Evolutionary conservation across 306 rosid species (phyloP), one percentile per base, ranked within the genome.

Genomic region (Lathyrus tuberosus): DNA sequence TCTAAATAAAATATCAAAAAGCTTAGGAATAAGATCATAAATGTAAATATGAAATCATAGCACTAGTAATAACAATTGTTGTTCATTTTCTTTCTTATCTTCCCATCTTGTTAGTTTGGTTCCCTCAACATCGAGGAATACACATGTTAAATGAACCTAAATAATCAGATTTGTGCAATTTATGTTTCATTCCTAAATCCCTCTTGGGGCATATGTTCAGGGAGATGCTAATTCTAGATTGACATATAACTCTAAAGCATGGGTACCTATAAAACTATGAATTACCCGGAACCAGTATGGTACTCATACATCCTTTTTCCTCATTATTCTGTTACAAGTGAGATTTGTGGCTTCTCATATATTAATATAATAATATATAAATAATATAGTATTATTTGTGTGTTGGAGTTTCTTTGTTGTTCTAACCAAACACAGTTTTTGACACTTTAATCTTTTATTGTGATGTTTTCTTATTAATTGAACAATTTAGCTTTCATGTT

Each of bases 151-250:
- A 24, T 58, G 64, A 49, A 40, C 40, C 44, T 51, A 47, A 51
- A 26, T 13, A 69, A 70, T 70, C 13, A 62, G 42, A n/a, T 31
- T 18, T 18, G 17, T 70, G 20, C 51, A 69, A 18, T 33, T 53
- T 16, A 20, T 24, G 65, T 61, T 64, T 8, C 13, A 61, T 16
- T 11, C 33, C 53, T 57, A 10, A 8, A 6, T 41, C 44, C 9
- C 13, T 33, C 69, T 22, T 15, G 4, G 37, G 59, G 7, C 47
- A 43, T 71, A 2, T 43, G 11, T 71, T 47, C 58, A 6, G 6
- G 46, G 40, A 3, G 37, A 42, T 43, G 20, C 37, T 15, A 28
- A 28, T 28, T 31, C 33, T 15, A 43, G 33, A 6, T 41, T 18
- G 17, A 40, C 46, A 10, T 26, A 9, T n/a, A 26, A 24, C 38